These are phyloP conservation scores for Fraxinus ornus DNA, from an alignment of 305 asterid species.

Conservation along the genomic window DNA sequence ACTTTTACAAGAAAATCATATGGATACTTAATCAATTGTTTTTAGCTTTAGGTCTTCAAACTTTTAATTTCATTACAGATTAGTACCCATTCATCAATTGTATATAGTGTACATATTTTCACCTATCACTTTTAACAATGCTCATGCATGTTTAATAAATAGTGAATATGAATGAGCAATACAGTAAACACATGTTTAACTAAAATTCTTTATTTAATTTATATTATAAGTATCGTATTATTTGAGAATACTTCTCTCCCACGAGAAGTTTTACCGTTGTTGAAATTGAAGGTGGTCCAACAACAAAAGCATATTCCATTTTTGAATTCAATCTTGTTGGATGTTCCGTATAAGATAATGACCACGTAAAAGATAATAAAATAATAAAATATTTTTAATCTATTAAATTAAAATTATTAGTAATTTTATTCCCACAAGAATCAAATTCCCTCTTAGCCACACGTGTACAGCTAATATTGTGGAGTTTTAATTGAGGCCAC, in stretches of 20 bases:
- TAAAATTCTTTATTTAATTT: background rate
- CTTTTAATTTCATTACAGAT: background rate
- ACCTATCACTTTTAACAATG: background rate
- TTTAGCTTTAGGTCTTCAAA: background rate
- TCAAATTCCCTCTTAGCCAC: background rate
- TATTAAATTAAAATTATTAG: background rate
- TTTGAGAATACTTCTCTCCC: background rate
- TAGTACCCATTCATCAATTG: background rate
- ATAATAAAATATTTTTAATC: background rate
- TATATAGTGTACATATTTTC: background rate
- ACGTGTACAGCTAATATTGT: background rate
- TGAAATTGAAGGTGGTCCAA: slow-evolving; percentile 16
- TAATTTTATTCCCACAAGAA: background rate
- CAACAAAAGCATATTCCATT: slow-evolving; percentile 16
- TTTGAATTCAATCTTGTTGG: background rate
- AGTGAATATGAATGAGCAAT: background rate
- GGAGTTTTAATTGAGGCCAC: background rate
- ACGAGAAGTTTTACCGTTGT: background rate
- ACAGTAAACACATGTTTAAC: background rate
- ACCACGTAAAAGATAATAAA: background rate
- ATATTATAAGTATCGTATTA: background rate
- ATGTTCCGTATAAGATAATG: background rate
- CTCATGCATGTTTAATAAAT: background rate
- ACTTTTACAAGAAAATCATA: background rate
- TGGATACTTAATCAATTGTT: background rate